Evolutionary conservation across 257 asterid species (phyloP), one percentile per base, ranked within the genome.

Genomic region (Fraxinus pennsylvanica): DNA sequence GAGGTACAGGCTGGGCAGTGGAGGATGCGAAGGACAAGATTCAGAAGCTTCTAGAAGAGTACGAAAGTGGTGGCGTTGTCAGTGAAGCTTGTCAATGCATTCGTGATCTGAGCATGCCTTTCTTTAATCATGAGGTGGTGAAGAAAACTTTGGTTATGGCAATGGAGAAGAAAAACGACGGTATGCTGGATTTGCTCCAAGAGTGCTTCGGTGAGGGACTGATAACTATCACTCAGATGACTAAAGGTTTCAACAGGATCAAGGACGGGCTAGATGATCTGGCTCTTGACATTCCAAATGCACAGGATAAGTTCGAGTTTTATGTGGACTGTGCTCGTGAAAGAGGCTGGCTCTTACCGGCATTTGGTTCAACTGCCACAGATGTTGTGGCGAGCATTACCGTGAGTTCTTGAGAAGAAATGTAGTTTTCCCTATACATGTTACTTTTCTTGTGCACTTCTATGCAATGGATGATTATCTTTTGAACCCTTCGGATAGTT

Each of bases 1-100:
- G 99, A 3, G 98, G 99, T 54, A 92, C 97, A 0, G 99, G 99
- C 12, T 96, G 99, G 98, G 97, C 98, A 0, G 99, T 96, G 79
- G 99, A 96, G 88, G 99, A 96, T 30, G 98, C 98, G 0, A 96
- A 96, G 90, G 99, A 96, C 84, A 96, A 92, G 92, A 92, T 96
- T 52, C 87, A 86, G 88, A 96, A 96, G 88, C 99, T 96, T 78
- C 96, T 96, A 0, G 99, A 93, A 82, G 98, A 96, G 82, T 96
- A 88, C 39, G 99, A 96, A 78, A 96, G 98, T 25, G 92, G 98
- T 0, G 97, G 99, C 10, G 99, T 89, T 17, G 85, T 93, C 1
- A 68, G 86, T 9, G 98, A 96, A 75, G 99, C 98, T n/a, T 93
- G 99, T 82, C 96, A 88, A 22, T 96, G 99, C 85, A 96, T 96